Conservation (phyloP, 2,329 filamentous ascomycete genomes). For the Cytospora leucostoma region DNA sequence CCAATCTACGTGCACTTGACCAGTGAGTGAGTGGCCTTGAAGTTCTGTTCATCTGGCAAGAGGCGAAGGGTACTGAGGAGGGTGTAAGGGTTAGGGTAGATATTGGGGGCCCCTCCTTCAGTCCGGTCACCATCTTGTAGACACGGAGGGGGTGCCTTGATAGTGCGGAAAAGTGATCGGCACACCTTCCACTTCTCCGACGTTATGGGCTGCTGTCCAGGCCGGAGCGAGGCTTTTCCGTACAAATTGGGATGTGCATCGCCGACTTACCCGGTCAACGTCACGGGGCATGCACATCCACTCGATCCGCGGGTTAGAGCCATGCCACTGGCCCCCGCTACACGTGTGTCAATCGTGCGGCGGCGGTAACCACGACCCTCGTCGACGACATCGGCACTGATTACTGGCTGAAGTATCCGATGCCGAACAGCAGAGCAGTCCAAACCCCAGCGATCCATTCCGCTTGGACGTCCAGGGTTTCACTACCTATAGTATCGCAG, state of each 20-base stretch:
- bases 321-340: neutral
- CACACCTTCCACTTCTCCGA: neutral
- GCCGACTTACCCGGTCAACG: neutral
- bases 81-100: too few relatives aligned
- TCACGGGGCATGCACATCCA: neutral
- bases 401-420: neutral
- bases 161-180: neutral
- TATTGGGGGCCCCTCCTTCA: too few relatives aligned
- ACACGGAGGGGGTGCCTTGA: too few relatives aligned
- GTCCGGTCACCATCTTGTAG: too few relatives aligned
- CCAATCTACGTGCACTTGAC: too few relatives aligned
- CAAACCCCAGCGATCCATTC: neutral
- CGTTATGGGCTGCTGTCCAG: neutral
- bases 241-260: neutral
- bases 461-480: neutral
- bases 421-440: neutral
- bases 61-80: too few relatives aligned
- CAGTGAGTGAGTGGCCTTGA: too few relatives aligned
- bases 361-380: neutral
- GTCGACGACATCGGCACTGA: neutral
- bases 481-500: neutral
- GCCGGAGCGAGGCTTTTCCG: neutral
- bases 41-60: too few relatives aligned
- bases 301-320: neutral
- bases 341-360: conserved; percentile 3